Evolutionary conservation across 495 filamentous ascomycete species (phyloP).

Genomic region (Clohesyomyces aquaticus): DNA sequence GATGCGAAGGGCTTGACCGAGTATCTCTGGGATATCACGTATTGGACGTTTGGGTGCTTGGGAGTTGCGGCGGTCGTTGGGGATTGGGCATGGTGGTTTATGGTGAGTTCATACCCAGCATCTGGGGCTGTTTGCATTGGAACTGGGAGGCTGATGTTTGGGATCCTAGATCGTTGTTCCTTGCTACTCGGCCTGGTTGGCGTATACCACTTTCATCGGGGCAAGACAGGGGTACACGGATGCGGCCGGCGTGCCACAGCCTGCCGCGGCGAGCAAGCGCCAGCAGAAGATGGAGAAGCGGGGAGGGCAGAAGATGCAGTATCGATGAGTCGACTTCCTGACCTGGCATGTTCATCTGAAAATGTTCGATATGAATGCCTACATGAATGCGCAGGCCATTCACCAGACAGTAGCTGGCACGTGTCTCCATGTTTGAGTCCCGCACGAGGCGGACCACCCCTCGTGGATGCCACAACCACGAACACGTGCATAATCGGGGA

Average conservation of each 20-base stretch:
- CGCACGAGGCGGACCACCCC: too few relatives aligned
- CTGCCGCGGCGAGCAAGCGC: slow-evolving; percentile 43
- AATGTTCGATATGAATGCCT: too few relatives aligned
- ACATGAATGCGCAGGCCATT: not conserved
- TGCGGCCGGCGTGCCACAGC: slow-evolving; percentile 31
- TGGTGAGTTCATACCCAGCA: not conserved
- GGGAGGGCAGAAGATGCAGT: slow-evolving; percentile 47
- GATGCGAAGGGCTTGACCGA: slow-evolving; percentile 88
- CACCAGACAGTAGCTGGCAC: too few relatives aligned
- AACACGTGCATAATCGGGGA: too few relatives aligned
- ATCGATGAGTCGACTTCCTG: slow-evolving; percentile 46
- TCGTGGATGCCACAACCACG: too few relatives aligned
- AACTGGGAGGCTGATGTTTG: not conserved
- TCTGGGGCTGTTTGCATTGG: too few relatives aligned
- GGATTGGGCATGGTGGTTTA: slow-evolving; percentile 48
- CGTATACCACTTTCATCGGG: slow-evolving; percentile 45
- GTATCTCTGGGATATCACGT: slow-evolving; percentile 96
- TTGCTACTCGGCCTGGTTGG: slow-evolving; percentile 44
- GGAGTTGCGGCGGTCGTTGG: slow-evolving; percentile 46
- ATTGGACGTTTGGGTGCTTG: slow-evolving; percentile 68
- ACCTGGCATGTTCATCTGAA: too few relatives aligned
- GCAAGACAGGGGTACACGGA: slow-evolving; percentile 39
- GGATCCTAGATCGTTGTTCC: slow-evolving; percentile 47
- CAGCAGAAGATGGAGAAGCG: slow-evolving; percentile 50
- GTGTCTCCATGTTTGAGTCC: too few relatives aligned